Conservation (phyloP, 2,329 filamentous ascomycete genomes). For the Sclerotinia sclerotiorum region DNA sequence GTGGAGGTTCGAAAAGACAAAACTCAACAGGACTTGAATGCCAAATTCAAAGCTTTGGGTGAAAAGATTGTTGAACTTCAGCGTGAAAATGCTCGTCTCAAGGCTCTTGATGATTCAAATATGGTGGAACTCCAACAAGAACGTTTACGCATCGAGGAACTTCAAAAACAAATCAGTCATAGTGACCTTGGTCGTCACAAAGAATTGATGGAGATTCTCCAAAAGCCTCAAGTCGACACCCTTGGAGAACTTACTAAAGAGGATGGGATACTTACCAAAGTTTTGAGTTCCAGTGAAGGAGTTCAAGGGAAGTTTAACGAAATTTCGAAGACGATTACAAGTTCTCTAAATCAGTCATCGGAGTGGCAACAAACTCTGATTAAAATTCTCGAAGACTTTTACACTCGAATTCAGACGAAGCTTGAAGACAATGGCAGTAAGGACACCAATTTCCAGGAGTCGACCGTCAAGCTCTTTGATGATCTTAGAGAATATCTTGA, state of each 20-base stretch:
- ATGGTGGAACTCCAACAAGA: not conserved
- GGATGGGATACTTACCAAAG: constrained; percentile 29
- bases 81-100: not conserved
- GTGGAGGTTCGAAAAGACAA: not conserved
- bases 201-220: constrained; percentile 32
- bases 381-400: constrained; percentile 34
- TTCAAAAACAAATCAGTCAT: constrained; percentile 8
- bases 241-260: constrained; percentile 30
- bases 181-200: constrained; percentile 21
- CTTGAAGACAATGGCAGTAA: constrained; percentile 22
- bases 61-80: not conserved
- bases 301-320: constrained; percentile 39
- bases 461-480: constrained; percentile 27
- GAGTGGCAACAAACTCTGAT: constrained; percentile 27
- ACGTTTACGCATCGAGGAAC: not conserved
- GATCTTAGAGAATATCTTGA: constrained; percentile 31
- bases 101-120: not conserved
- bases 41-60: not conserved
- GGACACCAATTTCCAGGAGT: constrained; percentile 25
- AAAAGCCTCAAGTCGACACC: constrained; percentile 27
- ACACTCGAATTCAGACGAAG: constrained; percentile 30
- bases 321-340: constrained; percentile 25
- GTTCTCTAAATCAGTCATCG: constrained; percentile 25
- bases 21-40: not conserved
- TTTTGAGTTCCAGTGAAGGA: constrained; percentile 26